Base-by-base conservation (phyloP, 164 flowering plant species). In the Macadamia tetraphylla region DNA sequence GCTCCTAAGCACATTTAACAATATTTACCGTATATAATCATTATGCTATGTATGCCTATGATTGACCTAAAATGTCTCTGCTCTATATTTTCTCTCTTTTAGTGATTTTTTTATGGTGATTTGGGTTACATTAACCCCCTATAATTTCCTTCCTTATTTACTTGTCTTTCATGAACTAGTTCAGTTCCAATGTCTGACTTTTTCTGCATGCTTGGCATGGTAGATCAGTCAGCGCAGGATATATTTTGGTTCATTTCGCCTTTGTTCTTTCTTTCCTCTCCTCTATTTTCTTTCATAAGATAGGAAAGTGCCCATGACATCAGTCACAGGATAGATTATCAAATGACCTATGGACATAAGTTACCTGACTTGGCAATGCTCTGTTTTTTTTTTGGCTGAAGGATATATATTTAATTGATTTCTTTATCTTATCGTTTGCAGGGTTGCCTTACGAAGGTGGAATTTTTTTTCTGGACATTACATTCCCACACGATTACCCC, bases 381-480 rank as follows among this genome's bases (percentile, higher is more conserved):
- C 43, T 15, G 13, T 13, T 58, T 53, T 51, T 29, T 60, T 8
- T 2, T 23, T 17, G 48, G 35, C 3, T 2, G 40, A 35, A 35
- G 40, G 40, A 35, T 2, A 35, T 35, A 5, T 35, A 5, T 35
- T 43, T 48, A n/a, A 12, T 15, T 40, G 63, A 31, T 48, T 66
- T 40, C 30, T 9, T 55, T 18, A 18, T 62, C 17, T 62, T 67
- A 15, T 29, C 51, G 52, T 74, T 74, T 82, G 80, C 63, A 94
- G 99, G 91, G 56, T 87, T 97, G 40, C 99, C 99, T 14, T 94
- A 94, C 64, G 71, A 89, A 73, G 97, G 92, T 15, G 99, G 97
- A 9, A 78, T 90, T 15, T 94, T 84, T 75, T 94, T 92, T 72
- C 92, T 94, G 40, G 97, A 94, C 77, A 88, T 92, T 68, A 79